phyloP scores from a whole-genome alignment of 176 grass and related monocot species.

The Aegilops bicornis region DNA sequence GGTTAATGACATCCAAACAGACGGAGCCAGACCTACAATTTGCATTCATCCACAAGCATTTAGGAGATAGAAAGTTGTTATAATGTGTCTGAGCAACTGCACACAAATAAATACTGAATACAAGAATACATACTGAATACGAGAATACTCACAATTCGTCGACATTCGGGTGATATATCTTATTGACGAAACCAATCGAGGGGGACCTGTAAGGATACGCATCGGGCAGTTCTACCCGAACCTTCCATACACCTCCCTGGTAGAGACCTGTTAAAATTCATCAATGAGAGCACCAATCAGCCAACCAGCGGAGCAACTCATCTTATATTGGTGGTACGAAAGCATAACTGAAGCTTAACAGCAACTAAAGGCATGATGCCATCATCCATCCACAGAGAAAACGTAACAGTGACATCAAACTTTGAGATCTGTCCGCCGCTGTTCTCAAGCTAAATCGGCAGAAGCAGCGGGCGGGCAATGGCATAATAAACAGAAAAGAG shows the following conservation, averaged over 20 bases:
- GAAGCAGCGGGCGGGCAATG: neutral
- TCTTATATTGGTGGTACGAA: neutral
- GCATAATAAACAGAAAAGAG: neutral
- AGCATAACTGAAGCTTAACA: neutral
- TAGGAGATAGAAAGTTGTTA: neutral
- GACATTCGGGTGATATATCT: slow-evolving; percentile 95
- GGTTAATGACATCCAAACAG: slow-evolving; percentile 97
- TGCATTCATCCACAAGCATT: neutral
- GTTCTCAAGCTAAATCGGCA: neutral
- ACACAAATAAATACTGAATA: neutral
- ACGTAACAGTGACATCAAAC: neutral
- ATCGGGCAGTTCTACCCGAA: slow-evolving; percentile 84
- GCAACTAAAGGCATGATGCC: neutral
- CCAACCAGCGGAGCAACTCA: neutral
- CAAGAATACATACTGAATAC: too few relatives aligned
- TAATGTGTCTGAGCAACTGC: neutral
- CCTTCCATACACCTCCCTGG: slow-evolving; percentile 89
- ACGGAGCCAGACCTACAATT: slow-evolving; percentile 85
- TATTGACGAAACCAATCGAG: slow-evolving; percentile 83
- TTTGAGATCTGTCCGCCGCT: neutral
- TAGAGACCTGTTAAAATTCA: slow-evolving; percentile 62
- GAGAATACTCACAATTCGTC: slow-evolving; percentile 78
- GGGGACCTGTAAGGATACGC: slow-evolving; percentile 94
- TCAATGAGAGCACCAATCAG: slow-evolving; percentile 4
- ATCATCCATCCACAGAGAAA: neutral